These are phyloP conservation scores for Fusarium robinianum DNA, from an alignment of 2,329 filamentous ascomycete genomes.

Conservation along the genomic window DNA sequence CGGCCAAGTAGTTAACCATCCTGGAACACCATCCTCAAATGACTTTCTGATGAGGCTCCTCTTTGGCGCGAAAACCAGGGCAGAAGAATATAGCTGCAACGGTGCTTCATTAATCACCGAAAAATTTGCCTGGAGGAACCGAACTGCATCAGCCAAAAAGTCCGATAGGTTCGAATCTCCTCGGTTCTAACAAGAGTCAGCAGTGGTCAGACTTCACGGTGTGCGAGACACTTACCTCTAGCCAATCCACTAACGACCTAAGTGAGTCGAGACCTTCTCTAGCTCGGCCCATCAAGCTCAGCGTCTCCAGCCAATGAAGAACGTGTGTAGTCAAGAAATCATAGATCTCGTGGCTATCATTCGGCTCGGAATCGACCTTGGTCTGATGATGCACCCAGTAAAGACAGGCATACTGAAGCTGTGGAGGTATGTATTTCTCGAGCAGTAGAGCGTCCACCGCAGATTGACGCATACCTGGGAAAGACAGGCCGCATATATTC, in stretches of 20 bases:
- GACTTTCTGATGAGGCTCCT: slow-evolving; percentile 19
- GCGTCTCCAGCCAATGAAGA: slow-evolving; percentile 49
- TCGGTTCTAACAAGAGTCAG: too few relatives aligned
- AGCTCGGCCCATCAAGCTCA: slow-evolving; percentile 40
- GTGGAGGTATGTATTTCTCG: too few relatives aligned
- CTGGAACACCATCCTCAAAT: slow-evolving; percentile 16
- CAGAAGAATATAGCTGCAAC: slow-evolving; percentile 36
- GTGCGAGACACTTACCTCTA: background rate
- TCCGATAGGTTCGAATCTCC: too few relatives aligned
- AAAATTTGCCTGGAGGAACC: slow-evolving; percentile 17
- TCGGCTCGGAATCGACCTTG: slow-evolving; percentile 26
- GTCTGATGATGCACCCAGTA: slow-evolving; percentile 45
- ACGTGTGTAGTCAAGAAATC: slow-evolving; percentile 45
- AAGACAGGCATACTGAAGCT: too few relatives aligned
- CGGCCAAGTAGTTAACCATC: slow-evolving; percentile 23
- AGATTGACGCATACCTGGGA: slow-evolving; percentile 37
- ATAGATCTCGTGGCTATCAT: slow-evolving; percentile 36
- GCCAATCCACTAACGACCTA: background rate
- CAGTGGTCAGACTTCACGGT: too few relatives aligned
- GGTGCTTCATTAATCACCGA: slow-evolving; percentile 21
- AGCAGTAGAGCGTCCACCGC: too few relatives aligned
- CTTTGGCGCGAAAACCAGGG: slow-evolving; percentile 31
- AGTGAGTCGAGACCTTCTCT: slow-evolving; percentile 9
- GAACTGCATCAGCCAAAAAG: slow-evolving; percentile 24
- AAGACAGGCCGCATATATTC: slow-evolving; percentile 43